Conservation (phyloP, 176 grass and related monocot genomes). For the Phyllostachys edulis region DNA sequence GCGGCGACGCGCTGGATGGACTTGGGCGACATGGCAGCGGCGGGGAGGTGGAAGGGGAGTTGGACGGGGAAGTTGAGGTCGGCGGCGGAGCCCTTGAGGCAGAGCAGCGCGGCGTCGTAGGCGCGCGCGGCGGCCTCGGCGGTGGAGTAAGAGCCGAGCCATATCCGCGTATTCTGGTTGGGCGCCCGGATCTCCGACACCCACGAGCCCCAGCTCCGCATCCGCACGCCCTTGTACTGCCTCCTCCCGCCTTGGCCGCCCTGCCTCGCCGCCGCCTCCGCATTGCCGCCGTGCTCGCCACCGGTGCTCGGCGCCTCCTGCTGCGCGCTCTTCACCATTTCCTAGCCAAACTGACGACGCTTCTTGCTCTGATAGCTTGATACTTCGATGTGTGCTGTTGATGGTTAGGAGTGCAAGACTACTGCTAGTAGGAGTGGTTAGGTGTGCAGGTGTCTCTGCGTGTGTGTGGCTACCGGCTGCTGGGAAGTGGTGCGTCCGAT, state of each 20-base stretch:
- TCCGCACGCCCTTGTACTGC: constrained; percentile 92
- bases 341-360: background rate
- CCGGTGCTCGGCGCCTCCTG: constrained; percentile 1
- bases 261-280: constrained; percentile 18
- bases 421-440: background rate
- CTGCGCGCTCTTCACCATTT: constrained; percentile 62
- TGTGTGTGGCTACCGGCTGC: constrained; percentile 34
- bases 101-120: constrained; percentile 94
- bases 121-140: constrained; percentile 90
- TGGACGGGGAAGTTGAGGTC: constrained; percentile 83
- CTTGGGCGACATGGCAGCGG: constrained; percentile 87
- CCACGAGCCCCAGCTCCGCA: constrained; percentile 98
- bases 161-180: constrained; percentile 93
- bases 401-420: constrained; percentile 20
- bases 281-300: background rate
- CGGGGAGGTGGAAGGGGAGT: constrained; percentile 63
- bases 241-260: constrained; percentile 38
- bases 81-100: constrained; percentile 89
- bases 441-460: background rate
- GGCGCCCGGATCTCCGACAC: constrained; percentile 96
- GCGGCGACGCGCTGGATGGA: constrained; percentile 86
- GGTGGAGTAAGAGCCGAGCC: constrained; percentile 95
- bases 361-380: background rate
- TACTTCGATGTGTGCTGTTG: constrained; percentile 17
- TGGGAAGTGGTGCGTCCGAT: constrained; percentile 30